Evolutionary conservation across 2,329 filamentous ascomycete genomes (phyloP).

Genomic region (Camptophora hylomeconis): DNA sequence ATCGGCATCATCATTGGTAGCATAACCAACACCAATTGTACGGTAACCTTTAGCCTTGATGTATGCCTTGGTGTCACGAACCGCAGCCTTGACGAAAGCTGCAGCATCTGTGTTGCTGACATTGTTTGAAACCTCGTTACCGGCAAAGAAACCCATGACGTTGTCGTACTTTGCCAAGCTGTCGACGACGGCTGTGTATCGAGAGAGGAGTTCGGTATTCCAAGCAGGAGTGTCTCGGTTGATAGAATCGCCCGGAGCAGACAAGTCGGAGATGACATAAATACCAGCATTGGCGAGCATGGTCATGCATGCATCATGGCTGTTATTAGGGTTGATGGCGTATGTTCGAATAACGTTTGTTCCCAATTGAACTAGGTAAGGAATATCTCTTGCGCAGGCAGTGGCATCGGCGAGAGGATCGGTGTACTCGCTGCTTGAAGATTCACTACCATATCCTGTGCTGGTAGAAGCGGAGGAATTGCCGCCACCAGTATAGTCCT

Average conservation of each 20-base stretch:
- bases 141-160: constrained; percentile 92
- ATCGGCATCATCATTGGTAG: constrained; percentile 78
- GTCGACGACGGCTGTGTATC: constrained; percentile 78
- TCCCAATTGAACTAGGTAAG: constrained; percentile 60
- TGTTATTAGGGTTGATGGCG: constrained; percentile 64
- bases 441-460: too few species aligned
- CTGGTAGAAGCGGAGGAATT: constrained; percentile 35
- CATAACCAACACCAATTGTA: constrained; percentile 80
- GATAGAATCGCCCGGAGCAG: constrained; percentile 70
- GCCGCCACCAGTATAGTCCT: constrained; percentile 52
- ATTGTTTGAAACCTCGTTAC: constrained; percentile 91
- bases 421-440: constrained; percentile 45
- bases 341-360: constrained; percentile 96
- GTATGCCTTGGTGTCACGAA: constrained; percentile 90
- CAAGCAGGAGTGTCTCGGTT: constrained; percentile 67
- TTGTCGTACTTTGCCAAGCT: constrained; percentile 72
- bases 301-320: constrained; percentile 78
- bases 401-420: constrained; percentile 68
- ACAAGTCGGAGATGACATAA: constrained; percentile 87
- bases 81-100: constrained; percentile 93
- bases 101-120: constrained; percentile 79
- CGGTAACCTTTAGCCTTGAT: constrained; percentile 71
- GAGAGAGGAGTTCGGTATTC: constrained; percentile 63
- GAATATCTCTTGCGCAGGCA: constrained; percentile 73
- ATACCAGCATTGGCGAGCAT: constrained; percentile 73